Evolutionary conservation across 2,329 filamentous ascomycete species (phyloP).

Genomic region (Grosmannia huntii): DNA sequence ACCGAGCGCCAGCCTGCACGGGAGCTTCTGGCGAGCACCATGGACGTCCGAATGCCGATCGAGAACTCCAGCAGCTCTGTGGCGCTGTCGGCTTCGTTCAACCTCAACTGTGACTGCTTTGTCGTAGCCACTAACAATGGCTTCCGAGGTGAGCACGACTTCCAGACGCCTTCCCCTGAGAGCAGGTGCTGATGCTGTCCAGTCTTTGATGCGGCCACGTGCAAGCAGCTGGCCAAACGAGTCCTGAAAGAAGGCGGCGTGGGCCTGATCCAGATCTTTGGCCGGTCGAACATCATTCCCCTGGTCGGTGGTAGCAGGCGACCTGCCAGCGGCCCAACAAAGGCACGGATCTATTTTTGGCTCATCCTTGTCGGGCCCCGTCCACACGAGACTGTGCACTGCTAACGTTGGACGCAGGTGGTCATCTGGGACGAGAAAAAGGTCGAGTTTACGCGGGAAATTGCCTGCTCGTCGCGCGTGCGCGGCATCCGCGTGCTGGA

Average conservation of each 20-base stretch:
- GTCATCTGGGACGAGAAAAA: conserved; percentile 88
- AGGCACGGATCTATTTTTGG: no score
- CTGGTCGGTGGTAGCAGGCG: conserved; percentile 78
- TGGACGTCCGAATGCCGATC: conserved; percentile 84
- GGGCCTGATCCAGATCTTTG: conserved; percentile 75
- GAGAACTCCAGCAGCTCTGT: conserved; percentile 62
- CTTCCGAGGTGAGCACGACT: conserved; percentile 8
- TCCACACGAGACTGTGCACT: background rate
- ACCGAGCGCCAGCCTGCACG: background rate
- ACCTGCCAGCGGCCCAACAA: conserved; percentile 79
- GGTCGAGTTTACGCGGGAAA: conserved; percentile 57
- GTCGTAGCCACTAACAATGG: conserved; percentile 47
- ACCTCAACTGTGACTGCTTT: conserved; percentile 74
- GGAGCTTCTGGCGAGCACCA: conserved; percentile 22
- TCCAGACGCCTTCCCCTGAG: background rate
- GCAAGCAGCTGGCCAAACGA: conserved; percentile 50
- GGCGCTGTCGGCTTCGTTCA: conserved; percentile 77
- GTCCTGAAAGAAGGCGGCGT: conserved; percentile 68
- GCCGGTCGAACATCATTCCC: conserved; percentile 73
- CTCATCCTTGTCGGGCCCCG: no score
- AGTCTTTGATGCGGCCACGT: conserved; percentile 65
- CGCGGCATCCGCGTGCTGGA: conserved; percentile 67
- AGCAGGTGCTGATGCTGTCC: background rate
- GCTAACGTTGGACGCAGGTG: conserved; percentile 30
- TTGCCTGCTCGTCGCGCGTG: conserved; percentile 71